phyloP scores from a whole-genome alignment of 2,329 filamentous ascomycete species.

The Monosporascus sp. region DNA sequence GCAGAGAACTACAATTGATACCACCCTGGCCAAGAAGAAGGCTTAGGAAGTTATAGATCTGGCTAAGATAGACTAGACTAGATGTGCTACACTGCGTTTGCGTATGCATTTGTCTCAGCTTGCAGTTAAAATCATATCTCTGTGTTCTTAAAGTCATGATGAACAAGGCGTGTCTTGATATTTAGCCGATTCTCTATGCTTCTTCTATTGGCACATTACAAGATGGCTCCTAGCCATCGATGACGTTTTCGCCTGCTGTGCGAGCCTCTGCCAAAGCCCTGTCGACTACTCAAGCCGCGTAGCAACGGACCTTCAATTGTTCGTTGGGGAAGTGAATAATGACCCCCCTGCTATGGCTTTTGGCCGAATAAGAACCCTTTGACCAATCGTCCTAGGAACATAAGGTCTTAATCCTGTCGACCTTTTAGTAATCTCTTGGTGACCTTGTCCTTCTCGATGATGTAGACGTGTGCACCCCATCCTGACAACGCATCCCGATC shows the following conservation, averaged over 20 bases:
- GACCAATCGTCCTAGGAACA: not conserved
- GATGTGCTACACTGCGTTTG: conserved; percentile 20
- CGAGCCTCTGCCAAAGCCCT: no score
- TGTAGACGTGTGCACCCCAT: conserved; percentile 98
- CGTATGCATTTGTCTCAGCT: conserved; percentile 1
- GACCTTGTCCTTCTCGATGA: conserved; percentile 99
- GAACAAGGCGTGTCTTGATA: conserved; percentile 1
- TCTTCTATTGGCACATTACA: conserved; percentile 15
- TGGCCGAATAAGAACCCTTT: not conserved
- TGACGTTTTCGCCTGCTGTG: conserved; percentile 6
- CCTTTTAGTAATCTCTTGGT: conserved; percentile 98
- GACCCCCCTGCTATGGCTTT: not conserved
- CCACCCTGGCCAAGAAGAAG: conserved; percentile 48
- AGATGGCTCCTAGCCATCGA: conserved; percentile 11
- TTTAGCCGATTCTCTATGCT: conserved; percentile 6
- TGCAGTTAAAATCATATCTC: conserved; percentile 4
- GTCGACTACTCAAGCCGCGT: not conserved
- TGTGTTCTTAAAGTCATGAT: not conserved
- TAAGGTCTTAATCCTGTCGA: conserved; percentile 70
- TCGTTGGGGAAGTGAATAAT: not conserved
- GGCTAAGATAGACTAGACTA: conserved; percentile 32
- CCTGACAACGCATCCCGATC: conserved; percentile 95
- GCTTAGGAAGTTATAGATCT: conserved; percentile 16
- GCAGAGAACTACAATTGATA: conserved; percentile 37
- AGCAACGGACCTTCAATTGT: not conserved